phyloP scores from a whole-genome alignment of 129 eudicot genomes.

The Chrysanthemum makinoi region DNA sequence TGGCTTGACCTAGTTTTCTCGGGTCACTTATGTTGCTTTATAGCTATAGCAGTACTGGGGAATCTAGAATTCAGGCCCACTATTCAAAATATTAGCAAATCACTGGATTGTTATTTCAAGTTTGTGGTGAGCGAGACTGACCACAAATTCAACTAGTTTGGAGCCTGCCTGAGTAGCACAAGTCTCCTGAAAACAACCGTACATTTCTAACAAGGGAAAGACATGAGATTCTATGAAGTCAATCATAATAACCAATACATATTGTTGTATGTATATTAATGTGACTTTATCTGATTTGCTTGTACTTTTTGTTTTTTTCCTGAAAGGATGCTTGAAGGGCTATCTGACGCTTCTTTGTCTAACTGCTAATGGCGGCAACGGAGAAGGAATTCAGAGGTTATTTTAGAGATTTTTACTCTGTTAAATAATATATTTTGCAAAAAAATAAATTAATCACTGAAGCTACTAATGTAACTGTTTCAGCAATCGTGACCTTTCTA shows the following conservation, averaged over 20 bases:
- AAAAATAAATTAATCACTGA: constrained; percentile 14
- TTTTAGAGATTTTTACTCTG: constrained; percentile 2
- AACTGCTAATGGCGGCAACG: constrained; percentile 83
- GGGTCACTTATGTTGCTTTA: no score
- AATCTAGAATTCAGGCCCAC: no score
- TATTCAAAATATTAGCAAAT: background rate
- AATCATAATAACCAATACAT: background rate
- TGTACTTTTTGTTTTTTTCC: constrained; percentile 5
- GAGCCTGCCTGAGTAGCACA: no score
- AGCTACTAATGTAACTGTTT: constrained; percentile 18
- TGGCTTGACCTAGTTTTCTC: no score
- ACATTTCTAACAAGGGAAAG: no score
- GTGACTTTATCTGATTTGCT: constrained; percentile 2
- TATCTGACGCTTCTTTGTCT: constrained; percentile 85
- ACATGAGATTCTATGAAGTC: background rate
- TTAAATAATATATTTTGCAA: background rate
- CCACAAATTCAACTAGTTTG: no score
- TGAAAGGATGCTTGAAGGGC: constrained; percentile 85
- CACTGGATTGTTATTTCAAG: background rate
- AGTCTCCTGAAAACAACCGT: no score
- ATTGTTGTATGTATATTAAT: background rate
- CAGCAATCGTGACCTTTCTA: constrained; percentile 95
- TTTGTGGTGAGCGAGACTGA: no score
- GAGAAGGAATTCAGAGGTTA: constrained; percentile 94
- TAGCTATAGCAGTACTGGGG: no score